Evolutionary conservation across 345 rosid genomes (phyloP).

Genomic region (Camelina hispida): DNA sequence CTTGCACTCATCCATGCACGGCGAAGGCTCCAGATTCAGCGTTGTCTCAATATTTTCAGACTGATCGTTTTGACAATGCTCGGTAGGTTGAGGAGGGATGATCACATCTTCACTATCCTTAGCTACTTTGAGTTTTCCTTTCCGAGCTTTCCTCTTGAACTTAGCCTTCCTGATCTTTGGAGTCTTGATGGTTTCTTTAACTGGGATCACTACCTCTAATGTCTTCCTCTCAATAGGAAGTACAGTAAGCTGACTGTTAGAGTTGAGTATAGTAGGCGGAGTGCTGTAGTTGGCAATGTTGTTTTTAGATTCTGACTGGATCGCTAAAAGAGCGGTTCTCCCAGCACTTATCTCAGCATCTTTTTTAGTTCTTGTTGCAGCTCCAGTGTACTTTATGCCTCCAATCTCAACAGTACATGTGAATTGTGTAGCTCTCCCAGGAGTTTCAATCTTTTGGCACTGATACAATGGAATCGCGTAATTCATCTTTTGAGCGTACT

Average conservation of each 20-base stretch:
- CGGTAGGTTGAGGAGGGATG: constrained; percentile 17
- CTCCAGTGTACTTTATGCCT: constrained; percentile 80
- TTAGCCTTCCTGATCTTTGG: constrained; percentile 70
- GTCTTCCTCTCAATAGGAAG: constrained; percentile 74
- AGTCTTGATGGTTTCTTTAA: constrained; percentile 48
- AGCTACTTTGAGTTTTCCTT: constrained; percentile 38
- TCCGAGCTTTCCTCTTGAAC: constrained; percentile 57
- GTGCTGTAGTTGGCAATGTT: constrained; percentile 39
- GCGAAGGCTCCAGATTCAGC: constrained; percentile 20
- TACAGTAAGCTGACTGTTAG: constrained; percentile 64
- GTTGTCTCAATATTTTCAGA: constrained; percentile 29
- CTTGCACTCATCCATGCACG: constrained; percentile 42
- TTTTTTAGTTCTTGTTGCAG: constrained; percentile 68
- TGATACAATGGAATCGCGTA: constrained; percentile 76
- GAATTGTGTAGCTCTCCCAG: constrained; percentile 50
- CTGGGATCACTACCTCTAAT: constrained; percentile 42
- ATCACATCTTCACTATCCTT: constrained; percentile 23
- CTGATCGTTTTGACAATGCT: constrained; percentile 38
- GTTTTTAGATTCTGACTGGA: constrained; percentile 51
- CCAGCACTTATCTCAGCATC: constrained; percentile 96
- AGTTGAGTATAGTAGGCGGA: constrained; percentile 63
- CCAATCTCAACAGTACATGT: constrained; percentile 83
- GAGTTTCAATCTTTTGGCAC: constrained; percentile 56
- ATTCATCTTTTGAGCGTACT: constrained; percentile 96
- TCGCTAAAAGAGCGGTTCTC: constrained; percentile 84